phyloP scores from a whole-genome alignment of 768 basidiomycete species.

The Russula virescens region DNA sequence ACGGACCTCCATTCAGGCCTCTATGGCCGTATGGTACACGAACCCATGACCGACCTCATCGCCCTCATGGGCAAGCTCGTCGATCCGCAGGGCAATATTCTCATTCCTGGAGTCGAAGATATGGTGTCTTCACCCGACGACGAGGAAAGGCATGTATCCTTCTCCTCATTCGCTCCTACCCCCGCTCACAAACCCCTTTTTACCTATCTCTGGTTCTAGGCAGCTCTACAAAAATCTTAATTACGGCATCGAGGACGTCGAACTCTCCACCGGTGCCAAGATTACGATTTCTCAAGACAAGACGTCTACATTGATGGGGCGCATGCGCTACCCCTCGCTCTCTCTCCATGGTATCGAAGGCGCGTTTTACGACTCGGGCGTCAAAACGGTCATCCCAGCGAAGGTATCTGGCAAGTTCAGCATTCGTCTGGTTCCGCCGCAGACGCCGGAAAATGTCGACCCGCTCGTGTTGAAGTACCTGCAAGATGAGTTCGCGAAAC shows the following conservation, averaged over 20 bases:
- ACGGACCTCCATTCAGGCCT: constrained; percentile 89
- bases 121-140: constrained; percentile 70
- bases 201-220: constrained; percentile 32
- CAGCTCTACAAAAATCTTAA: constrained; percentile 70
- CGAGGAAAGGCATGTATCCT: constrained; percentile 53
- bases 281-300: constrained; percentile 77
- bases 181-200: background rate
- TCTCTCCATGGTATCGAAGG: constrained; percentile 96
- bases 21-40: constrained; percentile 76
- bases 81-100: constrained; percentile 67
- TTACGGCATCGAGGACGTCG: constrained; percentile 66
- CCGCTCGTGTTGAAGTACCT: constrained; percentile 68
- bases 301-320: constrained; percentile 77
- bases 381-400: constrained; percentile 93
- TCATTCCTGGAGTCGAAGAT: constrained; percentile 84
- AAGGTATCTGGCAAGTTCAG: constrained; percentile 89
- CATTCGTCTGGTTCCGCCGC: constrained; percentile 87
- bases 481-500: constrained; percentile 73
- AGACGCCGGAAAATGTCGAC: constrained; percentile 70
- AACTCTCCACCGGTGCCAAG: constrained; percentile 66
- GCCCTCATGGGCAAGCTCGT: constrained; percentile 82
- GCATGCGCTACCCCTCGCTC: constrained; percentile 86
- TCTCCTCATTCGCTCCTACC: background rate
- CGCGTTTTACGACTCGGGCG: constrained; percentile 77
- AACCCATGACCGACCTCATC: constrained; percentile 94